Base-by-base conservation (phyloP, 352 stramenopile species). In the Pythium oligandrum region DNA sequence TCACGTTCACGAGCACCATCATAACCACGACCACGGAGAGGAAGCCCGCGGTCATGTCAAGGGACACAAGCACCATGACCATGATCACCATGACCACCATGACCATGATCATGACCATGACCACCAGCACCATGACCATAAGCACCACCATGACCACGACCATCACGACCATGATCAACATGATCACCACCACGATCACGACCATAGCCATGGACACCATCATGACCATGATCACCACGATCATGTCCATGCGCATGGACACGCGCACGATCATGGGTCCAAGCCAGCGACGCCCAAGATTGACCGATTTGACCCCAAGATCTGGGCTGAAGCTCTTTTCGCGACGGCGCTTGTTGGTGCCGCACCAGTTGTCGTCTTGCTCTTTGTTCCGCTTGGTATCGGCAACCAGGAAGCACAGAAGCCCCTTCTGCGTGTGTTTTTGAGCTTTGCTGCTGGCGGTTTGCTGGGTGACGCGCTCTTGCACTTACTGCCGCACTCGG, bases 381-480 rank as follows among this genome's bases (percentile, higher is more conserved):
- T 88, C 2, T 75, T 90, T 38, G 71, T 92, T 42, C 81, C 81
- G 43, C 64, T 90, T n/a, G 78, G 81, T 9, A 32, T 79, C 0
- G 68, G 69, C 52, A 80, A 58, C 46, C 57, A 74, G 37, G 72
- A 84, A 54, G 69, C 70, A 33, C 78, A 92, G 53, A 78, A 90
- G 66, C 71, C 76, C 37, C 58, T 88, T 45, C 63, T 95, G 51
- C 81, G 78, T 36, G 72, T 96, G 48, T 90, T 96, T 56, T 66
- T 97, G 49, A 91, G 78, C 40, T 97, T 97, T 55, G 83, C 88
- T 26, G 83, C 83, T 4, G 90, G 88, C 31, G 90, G 84, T 3
- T 60, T 97, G 49, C 64, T 97, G 6, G 90, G 90, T 39, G 90
- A 97, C 44, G 83, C 92, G 33, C 83, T 97, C 61, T 63, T 97